These are phyloP conservation scores for Malus orientalis DNA, from an alignment of 306 rosid species.

Conservation along the genomic window DNA sequence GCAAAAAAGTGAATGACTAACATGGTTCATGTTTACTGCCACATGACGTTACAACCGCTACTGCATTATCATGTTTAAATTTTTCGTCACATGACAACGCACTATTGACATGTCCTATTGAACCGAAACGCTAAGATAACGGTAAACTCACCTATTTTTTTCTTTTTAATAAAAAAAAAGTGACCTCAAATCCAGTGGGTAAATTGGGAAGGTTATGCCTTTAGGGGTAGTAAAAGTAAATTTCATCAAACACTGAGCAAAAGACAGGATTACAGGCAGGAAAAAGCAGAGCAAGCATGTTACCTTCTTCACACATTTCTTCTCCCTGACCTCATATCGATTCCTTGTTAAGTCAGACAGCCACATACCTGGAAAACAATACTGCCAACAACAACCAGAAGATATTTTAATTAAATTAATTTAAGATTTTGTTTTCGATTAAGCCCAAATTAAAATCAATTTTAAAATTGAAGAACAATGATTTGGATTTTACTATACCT, in stretches of 20 bases:
- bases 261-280: not conserved
- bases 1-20: too few species aligned
- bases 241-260: not conserved
- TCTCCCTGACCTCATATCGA: slow-evolving; percentile 74
- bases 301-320: slow-evolving; percentile 71
- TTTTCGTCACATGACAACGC: too few species aligned
- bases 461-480: not conserved
- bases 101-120: too few species aligned
- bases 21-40: too few species aligned
- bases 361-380: slow-evolving; percentile 78
- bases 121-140: accelerated
- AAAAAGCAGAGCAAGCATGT: not conserved
- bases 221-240: not conserved
- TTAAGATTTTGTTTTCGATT: not conserved
- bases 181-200: not conserved
- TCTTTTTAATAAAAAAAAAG: too few species aligned
- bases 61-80: too few species aligned
- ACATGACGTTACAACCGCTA: too few species aligned
- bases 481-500: slow-evolving; percentile 24
- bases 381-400: slow-evolving; percentile 32
- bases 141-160: too few species aligned
- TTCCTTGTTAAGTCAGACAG: slow-evolving; percentile 62
- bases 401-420: not conserved
- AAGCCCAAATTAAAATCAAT: not conserved
- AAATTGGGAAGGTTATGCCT: too few species aligned